Percentiles rank a stretch among this genome's conserved stretches.
Conservation (phyloP, 768 basidiomycete species). For the Lentinula guzmanii region DNA sequence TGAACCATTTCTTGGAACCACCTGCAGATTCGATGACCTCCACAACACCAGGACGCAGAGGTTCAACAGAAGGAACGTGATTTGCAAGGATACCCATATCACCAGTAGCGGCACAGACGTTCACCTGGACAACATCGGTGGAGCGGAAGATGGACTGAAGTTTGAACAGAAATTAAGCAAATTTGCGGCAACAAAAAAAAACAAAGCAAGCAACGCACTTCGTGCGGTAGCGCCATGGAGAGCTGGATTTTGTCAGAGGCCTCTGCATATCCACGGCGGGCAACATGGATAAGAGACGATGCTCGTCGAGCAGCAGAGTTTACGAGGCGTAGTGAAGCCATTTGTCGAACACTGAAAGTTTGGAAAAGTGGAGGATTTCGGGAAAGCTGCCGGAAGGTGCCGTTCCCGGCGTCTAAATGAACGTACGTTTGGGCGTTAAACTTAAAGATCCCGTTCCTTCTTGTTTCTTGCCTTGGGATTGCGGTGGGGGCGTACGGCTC, state of each 20-base stretch:
- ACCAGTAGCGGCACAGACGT: constrained; percentile 88
- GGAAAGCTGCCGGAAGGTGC: background rate
- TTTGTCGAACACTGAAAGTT: constrained; percentile 26
- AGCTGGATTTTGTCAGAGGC: constrained; percentile 87
- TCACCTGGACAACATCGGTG: constrained; percentile 91
- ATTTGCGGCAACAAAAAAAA: constrained; percentile 5
- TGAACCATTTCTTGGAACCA: constrained; percentile 92
- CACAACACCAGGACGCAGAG: constrained; percentile 88
- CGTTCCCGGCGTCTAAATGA: background rate
- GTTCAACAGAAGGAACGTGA: constrained; percentile 96
- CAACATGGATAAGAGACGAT: constrained; percentile 43
- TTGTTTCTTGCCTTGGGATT: background rate
- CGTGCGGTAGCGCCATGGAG: constrained; percentile 90
- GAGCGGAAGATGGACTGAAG: constrained; percentile 84
- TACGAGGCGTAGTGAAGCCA: constrained; percentile 74
- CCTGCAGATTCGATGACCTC: constrained; percentile 85
- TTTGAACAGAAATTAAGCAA: background rate
- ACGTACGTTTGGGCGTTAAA: background rate
- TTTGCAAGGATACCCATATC: constrained; percentile 99
- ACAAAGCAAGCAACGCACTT: constrained; percentile 47
- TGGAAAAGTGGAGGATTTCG: background rate
- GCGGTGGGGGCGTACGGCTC: background rate
- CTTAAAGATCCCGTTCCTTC: background rate
- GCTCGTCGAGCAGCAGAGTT: constrained; percentile 57
- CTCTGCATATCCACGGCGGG: constrained; percentile 88